These are phyloP conservation scores for Hypoxylon intermedium DNA, from an alignment of 495 filamentous ascomycete species.

Conservation along the genomic window DNA sequence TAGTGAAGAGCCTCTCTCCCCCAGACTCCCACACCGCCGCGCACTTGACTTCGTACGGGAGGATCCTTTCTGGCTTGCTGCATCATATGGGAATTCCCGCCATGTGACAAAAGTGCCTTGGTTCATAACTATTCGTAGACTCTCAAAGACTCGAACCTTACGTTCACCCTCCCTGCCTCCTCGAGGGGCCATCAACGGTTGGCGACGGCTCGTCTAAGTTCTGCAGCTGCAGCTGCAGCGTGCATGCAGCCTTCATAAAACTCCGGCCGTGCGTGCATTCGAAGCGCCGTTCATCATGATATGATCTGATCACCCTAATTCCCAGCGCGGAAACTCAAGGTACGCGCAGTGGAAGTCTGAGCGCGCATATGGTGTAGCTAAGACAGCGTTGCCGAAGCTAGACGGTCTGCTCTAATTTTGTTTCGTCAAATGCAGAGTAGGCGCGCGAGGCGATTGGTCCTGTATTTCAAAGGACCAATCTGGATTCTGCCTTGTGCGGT, in stretches of 20 bases:
- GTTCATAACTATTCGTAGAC: too few relatives aligned
- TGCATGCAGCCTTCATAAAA: conserved; percentile 21
- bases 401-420: conserved; percentile 10
- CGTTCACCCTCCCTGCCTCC: not conserved
- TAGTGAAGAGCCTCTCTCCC: conserved; percentile 12
- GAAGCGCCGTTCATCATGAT: conserved; percentile 32
- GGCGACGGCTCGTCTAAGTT: conserved; percentile 8
- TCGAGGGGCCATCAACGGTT: conserved; percentile 2
- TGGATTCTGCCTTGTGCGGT: conserved; percentile 13
- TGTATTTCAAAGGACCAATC: conserved; percentile 19
- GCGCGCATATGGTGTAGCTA: conserved; percentile 12
- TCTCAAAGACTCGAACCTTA: not conserved
- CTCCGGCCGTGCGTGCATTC: conserved; percentile 35
- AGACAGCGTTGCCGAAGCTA: conserved; percentile 20
- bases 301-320: conserved; percentile 29
- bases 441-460: conserved; percentile 16
- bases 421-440: conserved; percentile 5
- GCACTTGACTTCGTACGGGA: not conserved
- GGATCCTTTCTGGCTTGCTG: conserved; percentile 23
- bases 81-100: conserved; percentile 7
- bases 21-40: conserved; percentile 1
- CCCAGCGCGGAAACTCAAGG: conserved; percentile 7
- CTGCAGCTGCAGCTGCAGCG: conserved; percentile 1
- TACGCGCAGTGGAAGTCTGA: conserved; percentile 22
- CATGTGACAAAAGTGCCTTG: not conserved